Evolutionary conservation across 495 filamentous ascomycete genomes (phyloP), one percentile per base, ranked within the genome.

Genomic region (Lepraria neglecta): DNA sequence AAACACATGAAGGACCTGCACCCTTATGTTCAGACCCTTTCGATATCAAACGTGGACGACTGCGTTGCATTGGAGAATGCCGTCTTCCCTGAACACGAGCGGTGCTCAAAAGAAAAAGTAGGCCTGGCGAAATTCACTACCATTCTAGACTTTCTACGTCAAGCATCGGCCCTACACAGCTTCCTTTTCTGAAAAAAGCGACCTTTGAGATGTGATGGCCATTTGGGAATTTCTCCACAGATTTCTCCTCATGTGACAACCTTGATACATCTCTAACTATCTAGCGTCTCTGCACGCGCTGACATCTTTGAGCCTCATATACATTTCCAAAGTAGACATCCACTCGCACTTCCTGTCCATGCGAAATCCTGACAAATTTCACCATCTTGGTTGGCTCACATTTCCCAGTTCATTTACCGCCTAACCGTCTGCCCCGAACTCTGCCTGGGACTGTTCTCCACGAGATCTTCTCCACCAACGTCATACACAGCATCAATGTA

Each of bases 31-130:
- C 84, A 89, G 62, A 80, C 86, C 17, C 79, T 97, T 42, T 87
- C 81, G 28, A 71, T 82, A 50, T 84, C 84, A 0, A 88, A 96
- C 68, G 74, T 90, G 12, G 89, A 94, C 0, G 84, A 87, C 24
- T 92, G 89, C 71, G 74, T 90, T 30, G 76, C 75, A 15, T 79
- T 97, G 40, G 92, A 97, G 72, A 82, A 85, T 52, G 82, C 80
- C 0, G 82, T 87, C 3, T 96, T 96, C 67, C 79, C 84, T 1
- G 76, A 88, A 62, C 73, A 78, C 6, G 86, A 95, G 72, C 80
- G 89, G 43, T 87, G 86, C 64, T 81, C 87, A 19, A 78, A 76
- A 68, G 90, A 95, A 64, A 95, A 96, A 84, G 91, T 89, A 77
- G 62, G 78, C 71, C 51, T 12, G 28, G 51, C 58, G 45, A 51